A percentile compares a stretch with the other conserved stretches of the same genome.
These are phyloP conservation scores for Candida xyloterini DNA, from an alignment of 805 yeast species.

Conservation along the genomic window DNA sequence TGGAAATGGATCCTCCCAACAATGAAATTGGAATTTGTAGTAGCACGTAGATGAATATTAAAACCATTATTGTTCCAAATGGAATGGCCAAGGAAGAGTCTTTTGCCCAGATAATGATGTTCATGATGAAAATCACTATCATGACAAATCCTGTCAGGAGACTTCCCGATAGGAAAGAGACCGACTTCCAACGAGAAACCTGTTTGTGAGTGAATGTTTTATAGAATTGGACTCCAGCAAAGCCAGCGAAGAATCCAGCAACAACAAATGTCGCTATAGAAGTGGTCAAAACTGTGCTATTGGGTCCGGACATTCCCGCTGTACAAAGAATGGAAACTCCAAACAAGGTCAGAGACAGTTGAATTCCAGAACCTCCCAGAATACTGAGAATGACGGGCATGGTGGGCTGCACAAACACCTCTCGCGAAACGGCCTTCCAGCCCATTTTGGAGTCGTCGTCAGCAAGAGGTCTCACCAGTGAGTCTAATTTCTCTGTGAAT, in stretches of 20 bases:
- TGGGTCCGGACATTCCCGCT: constrained; percentile 57
- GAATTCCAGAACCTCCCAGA: constrained; percentile 71
- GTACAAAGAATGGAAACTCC: constrained; percentile 60
- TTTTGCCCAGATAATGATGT: constrained; percentile 71
- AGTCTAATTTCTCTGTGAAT: constrained; percentile 16
- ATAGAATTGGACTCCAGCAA: constrained; percentile 60
- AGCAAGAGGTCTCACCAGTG: constrained; percentile 9
- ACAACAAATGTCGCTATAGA: constrained; percentile 58
- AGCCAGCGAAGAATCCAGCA: constrained; percentile 77
- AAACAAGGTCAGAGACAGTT: constrained; percentile 59
- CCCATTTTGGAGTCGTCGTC: constrained; percentile 25
- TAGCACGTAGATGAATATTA: constrained; percentile 57
- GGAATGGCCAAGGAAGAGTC: constrained; percentile 77
- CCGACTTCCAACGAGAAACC: constrained; percentile 35
- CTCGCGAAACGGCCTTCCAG: constrained; percentile 55
- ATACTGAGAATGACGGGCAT: constrained; percentile 49
- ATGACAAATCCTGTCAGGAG: constrained; percentile 47
- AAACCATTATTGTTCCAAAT: constrained; percentile 64
- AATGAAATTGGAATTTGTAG: constrained; percentile 74
- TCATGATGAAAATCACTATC: constrained; percentile 50
- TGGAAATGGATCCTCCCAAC: constrained; percentile 59
- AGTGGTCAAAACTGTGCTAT: constrained; percentile 59
- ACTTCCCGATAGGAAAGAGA: constrained; percentile 48
- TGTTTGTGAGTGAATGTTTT: constrained; percentile 49
- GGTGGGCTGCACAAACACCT: constrained; percentile 53